Conservation (phyloP, 371 early-diverging fungal species). For the Circinella minor region DNA sequence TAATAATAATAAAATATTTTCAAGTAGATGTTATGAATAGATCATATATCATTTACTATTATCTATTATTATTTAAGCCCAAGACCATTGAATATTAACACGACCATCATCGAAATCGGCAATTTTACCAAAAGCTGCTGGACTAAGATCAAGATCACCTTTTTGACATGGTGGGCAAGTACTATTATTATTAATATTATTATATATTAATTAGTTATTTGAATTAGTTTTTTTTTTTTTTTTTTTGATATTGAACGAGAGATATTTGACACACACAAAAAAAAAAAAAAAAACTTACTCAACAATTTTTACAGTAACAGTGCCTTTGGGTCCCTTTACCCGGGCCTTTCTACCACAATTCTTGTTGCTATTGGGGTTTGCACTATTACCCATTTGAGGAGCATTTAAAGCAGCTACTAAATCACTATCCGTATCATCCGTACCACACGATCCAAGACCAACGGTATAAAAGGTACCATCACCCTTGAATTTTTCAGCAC, state of each 20-base stretch:
- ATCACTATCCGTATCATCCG: constrained; percentile 22
- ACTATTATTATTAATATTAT: neutral
- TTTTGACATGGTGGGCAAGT: constrained; percentile 47
- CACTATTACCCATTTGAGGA: constrained; percentile 41
- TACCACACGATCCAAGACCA: constrained; percentile 44
- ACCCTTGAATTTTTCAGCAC: constrained; percentile 26
- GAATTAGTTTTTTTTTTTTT: neutral
- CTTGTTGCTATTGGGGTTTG: constrained; percentile 47
- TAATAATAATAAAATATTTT: no score
- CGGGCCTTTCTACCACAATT: constrained; percentile 37
- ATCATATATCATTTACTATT: no score
- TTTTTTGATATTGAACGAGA: no score
- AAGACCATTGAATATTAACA: constrained; percentile 52
- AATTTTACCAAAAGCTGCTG: constrained; percentile 57
- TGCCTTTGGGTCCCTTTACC: constrained; percentile 44
- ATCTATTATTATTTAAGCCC: constrained; percentile 22
- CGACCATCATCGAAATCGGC: constrained; percentile 46
- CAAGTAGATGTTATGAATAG: no score
- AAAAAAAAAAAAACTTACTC: neutral
- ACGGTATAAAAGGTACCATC: constrained; percentile 43
- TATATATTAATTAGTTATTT: no score
- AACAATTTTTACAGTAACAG: constrained; percentile 41
- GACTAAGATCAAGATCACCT: constrained; percentile 58
- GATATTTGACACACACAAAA: neutral
- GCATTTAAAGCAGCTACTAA: constrained; percentile 50